Evolutionary conservation across 768 basidiomycete species (phyloP), one percentile per base, ranked within the genome.

Genomic region (Wakefieldia striispora): DNA sequence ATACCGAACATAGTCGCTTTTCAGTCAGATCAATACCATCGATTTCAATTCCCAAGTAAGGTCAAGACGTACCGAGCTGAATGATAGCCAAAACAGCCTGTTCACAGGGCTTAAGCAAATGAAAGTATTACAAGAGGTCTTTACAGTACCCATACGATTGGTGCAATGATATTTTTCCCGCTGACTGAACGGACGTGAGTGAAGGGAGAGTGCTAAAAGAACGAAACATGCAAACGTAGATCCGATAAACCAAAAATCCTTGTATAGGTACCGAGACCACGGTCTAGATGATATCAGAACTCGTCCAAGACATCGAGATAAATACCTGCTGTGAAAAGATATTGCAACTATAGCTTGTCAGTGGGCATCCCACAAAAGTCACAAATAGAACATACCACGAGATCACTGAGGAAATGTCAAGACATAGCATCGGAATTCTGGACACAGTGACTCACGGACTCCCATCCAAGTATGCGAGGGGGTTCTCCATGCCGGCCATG

Each of bases 51-150:
- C 14, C 3, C 31, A 11, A 10, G 2, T 9, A 33, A 33, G 31
- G 31, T 14, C 10, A 33, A 14, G 13, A 33, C 31, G 31, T 41
- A 41, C 40, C 26, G 11, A 41, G 26, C 40, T 17, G 26, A 3
- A 29, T 1, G n/a, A 41, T 27, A 16, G 40, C 24, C 17, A 29
- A 26, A 10, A 36, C 3, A 26, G 41, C 9, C 23, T 35, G 19
- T 19, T 38, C 16, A 1, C 5, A 19, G 16, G 3, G 23, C 5
- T 36, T 13, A 24, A 16, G n/a, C n/a, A 45, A 24, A 9, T 24
- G n/a, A 37, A 23, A 57, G 24, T 55, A 36, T 41, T 66, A 60
- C 21, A 55, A 43, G 4, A 45, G n/a, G 1, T 1, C 8, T 42
- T n/a, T 40, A 53, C 4, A 14, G 31, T 33, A 33, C 51, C 51